Base-by-base conservation (phyloP, 208 protist species). In the Leishmania major region DNA sequence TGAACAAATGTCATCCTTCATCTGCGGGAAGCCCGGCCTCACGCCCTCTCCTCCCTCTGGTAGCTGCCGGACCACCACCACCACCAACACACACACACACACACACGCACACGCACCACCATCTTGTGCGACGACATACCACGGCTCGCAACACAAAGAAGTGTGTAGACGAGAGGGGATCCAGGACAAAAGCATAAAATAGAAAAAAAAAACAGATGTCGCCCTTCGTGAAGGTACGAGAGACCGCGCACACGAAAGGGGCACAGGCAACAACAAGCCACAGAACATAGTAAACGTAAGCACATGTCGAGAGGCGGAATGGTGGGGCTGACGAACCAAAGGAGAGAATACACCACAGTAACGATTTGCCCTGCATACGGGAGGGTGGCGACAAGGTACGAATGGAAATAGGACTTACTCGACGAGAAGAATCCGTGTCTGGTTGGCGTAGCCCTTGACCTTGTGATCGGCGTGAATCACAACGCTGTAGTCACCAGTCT, bases 391-490 rank as follows among this genome's bases (percentile, higher is more conserved):
- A 31, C n/a, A 4, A 22, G 8, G 8, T 37, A 17, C 60, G 13
- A 37, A 66, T 37, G 60, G 31, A 28, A 71, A 47, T 1, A 3
- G 19, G 7, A 4, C 17, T 71, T 89, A 95, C 75, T 91, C 82
- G 25, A 92, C 84, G 17, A 90, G 73, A 37, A 97, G 78, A 57
- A 97, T 91, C 74, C 94, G 94, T 5, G 92, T 95, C 84, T 97
- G 94, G 86, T 97, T 97, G 1, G 94, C 91, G 79, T 95, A 97
- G n/a, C 94, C 94, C 88, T 97, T 97, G 31, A 94, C 90, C 84
- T 94, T 92, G 82, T 95, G 89, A 77, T 98, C 93, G 22, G 93
- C 93, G 81, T 95, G 93, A 53, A 96, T 88, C 17, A 95, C 92
- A 1, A 98, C 93, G 77, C 89, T 87, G 75, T 89, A 78, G 79